Conservation (phyloP, 139 green algal species). For the Ettlia oleoabundans region DNA sequence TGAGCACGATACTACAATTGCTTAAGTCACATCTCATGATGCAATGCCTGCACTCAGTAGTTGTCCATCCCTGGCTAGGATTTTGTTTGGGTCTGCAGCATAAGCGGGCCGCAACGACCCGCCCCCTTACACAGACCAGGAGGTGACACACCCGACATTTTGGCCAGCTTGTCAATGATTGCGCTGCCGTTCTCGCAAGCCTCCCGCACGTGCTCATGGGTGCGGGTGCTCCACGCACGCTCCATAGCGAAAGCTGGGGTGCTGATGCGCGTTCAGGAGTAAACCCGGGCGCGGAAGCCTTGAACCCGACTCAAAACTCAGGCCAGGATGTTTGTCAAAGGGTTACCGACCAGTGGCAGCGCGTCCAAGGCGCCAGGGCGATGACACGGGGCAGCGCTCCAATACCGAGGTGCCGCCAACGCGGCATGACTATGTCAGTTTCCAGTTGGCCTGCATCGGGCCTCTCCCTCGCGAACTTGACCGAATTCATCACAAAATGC, state of each 20-base stretch:
- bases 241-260: background rate
- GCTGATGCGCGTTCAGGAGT: too few relatives aligned
- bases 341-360: too few relatives aligned
- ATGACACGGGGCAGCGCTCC: too few relatives aligned
- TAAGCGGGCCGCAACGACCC: background rate
- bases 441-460: too few relatives aligned
- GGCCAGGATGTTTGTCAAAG: too few relatives aligned
- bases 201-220: constrained; percentile 17
- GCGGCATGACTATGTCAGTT: too few relatives aligned
- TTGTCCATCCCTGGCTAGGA: background rate
- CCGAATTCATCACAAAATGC: background rate
- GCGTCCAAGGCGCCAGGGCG: too few relatives aligned
- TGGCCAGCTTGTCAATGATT: constrained; percentile 28
- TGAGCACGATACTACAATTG: too few relatives aligned
- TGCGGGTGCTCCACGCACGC: constrained; percentile 15
- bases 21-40: too few relatives aligned
- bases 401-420: too few relatives aligned
- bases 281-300: too few relatives aligned
- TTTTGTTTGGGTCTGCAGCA: background rate
- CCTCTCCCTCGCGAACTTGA: background rate
- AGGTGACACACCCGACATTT: constrained; percentile 13
- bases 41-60: background rate
- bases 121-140: background rate
- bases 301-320: background rate
- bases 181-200: background rate